Evolutionary conservation across 2,329 filamentous ascomycete species (phyloP).

Genomic region (Curvularia hawaiiensis): DNA sequence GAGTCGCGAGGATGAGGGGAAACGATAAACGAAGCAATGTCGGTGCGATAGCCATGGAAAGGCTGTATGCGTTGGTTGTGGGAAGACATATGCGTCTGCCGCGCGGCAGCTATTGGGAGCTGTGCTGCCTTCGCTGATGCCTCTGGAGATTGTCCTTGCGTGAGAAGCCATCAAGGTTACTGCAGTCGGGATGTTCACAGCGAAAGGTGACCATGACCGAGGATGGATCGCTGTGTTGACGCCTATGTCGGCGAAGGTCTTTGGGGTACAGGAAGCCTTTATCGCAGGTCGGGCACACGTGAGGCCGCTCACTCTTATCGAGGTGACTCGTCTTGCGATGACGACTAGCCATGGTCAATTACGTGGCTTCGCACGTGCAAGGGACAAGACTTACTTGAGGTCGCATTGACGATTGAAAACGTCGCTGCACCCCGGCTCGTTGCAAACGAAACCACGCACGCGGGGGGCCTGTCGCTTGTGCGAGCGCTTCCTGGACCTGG

Average conservation of each 20-base stretch:
- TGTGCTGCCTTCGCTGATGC: conserved; percentile 41
- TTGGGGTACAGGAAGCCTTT: conserved; percentile 45
- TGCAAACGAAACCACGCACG: conserved; percentile 35
- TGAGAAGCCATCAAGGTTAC: conserved; percentile 39
- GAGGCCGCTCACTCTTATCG: conserved; percentile 35
- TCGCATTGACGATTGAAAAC: conserved; percentile 42
- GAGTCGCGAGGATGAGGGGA: neutral
- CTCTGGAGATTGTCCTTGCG: conserved; percentile 44
- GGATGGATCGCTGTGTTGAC: conserved; percentile 31
- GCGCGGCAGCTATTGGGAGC: conserved; percentile 8
- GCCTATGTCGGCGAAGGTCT: conserved; percentile 39
- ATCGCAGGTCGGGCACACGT: conserved; percentile 38
- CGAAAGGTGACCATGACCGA: conserved; percentile 19
- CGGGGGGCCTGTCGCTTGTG: conserved; percentile 34
- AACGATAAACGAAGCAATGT: neutral
- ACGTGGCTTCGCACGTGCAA: neutral
- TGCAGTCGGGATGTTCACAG: conserved; percentile 36
- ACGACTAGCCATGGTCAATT: conserved; percentile 31
- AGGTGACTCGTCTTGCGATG: conserved; percentile 40
- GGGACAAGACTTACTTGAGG: conserved; percentile 36
- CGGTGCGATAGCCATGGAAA: neutral
- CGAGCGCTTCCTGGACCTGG: conserved; percentile 11
- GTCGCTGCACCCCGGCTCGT: conserved; percentile 27
- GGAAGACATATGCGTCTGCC: no score
- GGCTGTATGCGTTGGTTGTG: no score